phyloP scores from a whole-genome alignment of 139 green algal species.

The Chlorella sp. region DNA sequence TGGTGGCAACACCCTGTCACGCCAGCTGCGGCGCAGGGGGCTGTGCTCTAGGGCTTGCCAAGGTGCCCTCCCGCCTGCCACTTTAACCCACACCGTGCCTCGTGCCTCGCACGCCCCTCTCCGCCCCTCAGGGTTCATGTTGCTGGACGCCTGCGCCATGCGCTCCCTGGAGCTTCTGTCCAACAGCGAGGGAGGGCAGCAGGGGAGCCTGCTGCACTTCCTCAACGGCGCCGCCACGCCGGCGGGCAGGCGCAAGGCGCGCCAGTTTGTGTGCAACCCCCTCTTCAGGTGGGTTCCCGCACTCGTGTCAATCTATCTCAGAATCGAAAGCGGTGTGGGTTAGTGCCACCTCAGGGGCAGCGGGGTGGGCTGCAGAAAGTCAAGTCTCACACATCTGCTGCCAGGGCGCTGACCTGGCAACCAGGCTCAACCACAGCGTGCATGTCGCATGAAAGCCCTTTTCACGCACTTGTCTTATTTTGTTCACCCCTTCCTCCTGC shows the following conservation, averaged over 20 bases:
- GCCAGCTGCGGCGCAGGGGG: no score
- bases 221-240: slow-evolving; percentile 54
- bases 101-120: background rate
- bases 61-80: no score
- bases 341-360: no score
- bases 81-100: background rate
- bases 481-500: background rate
- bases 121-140: background rate
- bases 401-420: no score
- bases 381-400: background rate
- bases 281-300: slow-evolving; percentile 38
- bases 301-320: no score
- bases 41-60: no score
- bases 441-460: background rate
- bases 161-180: slow-evolving; percentile 58
- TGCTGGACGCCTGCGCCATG: slow-evolving; percentile 65
- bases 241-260: slow-evolving; percentile 48
- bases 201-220: slow-evolving; percentile 60
- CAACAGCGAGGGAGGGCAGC: slow-evolving; percentile 41
- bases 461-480: background rate
- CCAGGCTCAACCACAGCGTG: background rate
- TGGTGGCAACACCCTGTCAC: no score
- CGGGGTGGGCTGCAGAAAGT: background rate
- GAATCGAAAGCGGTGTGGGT: no score
- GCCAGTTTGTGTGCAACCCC: slow-evolving; percentile 58